A percentile compares a stretch with the other conserved stretches of the same genome.
Conservation (phyloP, 768 basidiomycete genomes). For the Dentipellis sp. region DNA sequence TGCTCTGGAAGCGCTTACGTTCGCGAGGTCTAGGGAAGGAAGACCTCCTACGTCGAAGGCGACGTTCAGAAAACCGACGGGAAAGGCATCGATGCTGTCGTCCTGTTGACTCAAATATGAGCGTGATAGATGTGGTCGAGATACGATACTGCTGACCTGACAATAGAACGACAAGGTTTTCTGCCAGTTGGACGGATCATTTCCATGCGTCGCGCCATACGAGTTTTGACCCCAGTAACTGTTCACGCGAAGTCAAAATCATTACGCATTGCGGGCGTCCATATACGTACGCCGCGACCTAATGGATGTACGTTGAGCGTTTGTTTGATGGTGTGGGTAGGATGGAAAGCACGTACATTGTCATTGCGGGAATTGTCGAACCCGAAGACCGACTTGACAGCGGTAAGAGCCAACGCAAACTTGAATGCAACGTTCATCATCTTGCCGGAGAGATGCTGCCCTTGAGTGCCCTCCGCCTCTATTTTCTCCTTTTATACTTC, state of each 20-base stretch:
- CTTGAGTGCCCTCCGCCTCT: too few relatives aligned
- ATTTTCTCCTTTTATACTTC: too few relatives aligned
- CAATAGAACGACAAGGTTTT: conserved; percentile 42
- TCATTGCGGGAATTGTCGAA: conserved; percentile 29
- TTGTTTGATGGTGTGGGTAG: neutral
- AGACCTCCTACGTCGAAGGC: conserved; percentile 50
- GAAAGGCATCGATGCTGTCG: conserved; percentile 45
- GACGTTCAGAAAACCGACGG: conserved; percentile 50
- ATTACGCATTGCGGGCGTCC: neutral
- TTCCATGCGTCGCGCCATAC: conserved; percentile 39
- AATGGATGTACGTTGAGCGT: neutral
- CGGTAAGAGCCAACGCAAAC: too few relatives aligned
- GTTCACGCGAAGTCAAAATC: neutral
- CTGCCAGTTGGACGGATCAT: conserved; percentile 37
- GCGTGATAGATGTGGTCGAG: neutral
- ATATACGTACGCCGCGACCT: conserved; percentile 21
- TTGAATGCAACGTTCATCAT: too few relatives aligned
- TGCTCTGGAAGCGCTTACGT: conserved; percentile 27
- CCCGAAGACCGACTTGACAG: conserved; percentile 11
- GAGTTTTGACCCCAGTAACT: conserved; percentile 57
- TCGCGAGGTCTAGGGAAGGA: conserved; percentile 53
- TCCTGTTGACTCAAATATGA: conserved; percentile 27
- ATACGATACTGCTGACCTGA: conserved; percentile 24
- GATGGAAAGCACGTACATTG: conserved; percentile 23
- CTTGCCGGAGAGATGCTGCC: too few relatives aligned